Evolutionary conservation across 805 yeast species (phyloP).

Genomic region (Torulaspora quercuum): DNA sequence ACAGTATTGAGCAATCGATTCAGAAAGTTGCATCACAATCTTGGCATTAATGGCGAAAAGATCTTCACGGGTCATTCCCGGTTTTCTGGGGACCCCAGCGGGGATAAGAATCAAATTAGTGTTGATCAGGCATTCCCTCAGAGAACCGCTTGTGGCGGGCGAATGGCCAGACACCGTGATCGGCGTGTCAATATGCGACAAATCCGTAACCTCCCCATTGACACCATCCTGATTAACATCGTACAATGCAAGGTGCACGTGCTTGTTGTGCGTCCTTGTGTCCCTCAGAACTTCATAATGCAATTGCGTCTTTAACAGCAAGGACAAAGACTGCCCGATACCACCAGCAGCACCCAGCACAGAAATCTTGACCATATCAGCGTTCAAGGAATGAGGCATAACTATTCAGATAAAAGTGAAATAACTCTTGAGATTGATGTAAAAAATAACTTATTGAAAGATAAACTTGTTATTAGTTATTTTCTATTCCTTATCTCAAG

Average conservation of each 20-base stretch:
- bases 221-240: conserved; percentile 64
- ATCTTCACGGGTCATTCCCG: conserved; percentile 93
- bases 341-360: conserved; percentile 94
- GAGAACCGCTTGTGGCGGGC: conserved; percentile 43
- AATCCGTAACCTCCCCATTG: conserved; percentile 86
- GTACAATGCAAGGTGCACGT: conserved; percentile 56
- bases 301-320: conserved; percentile 59
- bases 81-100: conserved; percentile 91
- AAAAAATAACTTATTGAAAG: no score
- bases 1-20: conserved; percentile 65
- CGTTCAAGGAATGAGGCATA: conserved; percentile 26
- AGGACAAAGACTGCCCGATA: conserved; percentile 88
- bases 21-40: conserved; percentile 69
- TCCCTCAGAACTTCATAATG: conserved; percentile 36
- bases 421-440: no score
- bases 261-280: conserved; percentile 47
- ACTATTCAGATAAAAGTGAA: not conserved
- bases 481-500: not conserved
- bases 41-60: conserved; percentile 80
- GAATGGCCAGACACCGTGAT: conserved; percentile 57
- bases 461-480: not conserved
- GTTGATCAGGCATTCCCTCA: conserved; percentile 29
- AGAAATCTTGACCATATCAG: conserved; percentile 55
- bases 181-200: conserved; percentile 75
- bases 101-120: conserved; percentile 45